Conservation (phyloP, 306 rosid species). For the Malus sieversii region DNA sequence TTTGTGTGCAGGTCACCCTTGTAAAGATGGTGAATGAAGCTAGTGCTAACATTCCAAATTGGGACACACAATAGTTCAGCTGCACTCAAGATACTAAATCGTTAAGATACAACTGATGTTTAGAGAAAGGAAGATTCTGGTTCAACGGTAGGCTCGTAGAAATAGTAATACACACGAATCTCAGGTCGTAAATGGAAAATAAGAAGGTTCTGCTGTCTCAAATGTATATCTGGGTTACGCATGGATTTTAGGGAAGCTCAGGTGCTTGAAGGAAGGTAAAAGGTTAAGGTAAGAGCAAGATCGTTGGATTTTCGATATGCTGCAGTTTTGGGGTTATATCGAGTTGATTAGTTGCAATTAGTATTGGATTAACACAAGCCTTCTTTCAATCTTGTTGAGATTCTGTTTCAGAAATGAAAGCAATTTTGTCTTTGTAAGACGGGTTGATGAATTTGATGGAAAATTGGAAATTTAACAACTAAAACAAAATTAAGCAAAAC, state of each 20-base stretch:
- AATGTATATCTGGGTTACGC: background rate
- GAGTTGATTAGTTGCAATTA: background rate
- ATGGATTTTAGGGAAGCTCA: background rate
- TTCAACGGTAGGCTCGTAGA: background rate
- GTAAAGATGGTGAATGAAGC: slow-evolving; percentile 92
- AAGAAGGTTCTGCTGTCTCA: background rate
- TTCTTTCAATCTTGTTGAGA: background rate
- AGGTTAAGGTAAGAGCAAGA: background rate
- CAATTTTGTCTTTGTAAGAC: background rate
- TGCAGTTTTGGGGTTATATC: background rate
- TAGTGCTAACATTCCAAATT: slow-evolving; percentile 63
- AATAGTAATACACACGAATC: background rate
- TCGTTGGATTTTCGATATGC: background rate
- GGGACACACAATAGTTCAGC: slow-evolving; percentile 44
- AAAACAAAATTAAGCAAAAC: background rate
- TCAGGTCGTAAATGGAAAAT: background rate
- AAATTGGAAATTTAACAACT: background rate
- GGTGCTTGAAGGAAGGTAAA: background rate
- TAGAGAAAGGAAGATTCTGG: background rate
- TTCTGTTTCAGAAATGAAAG: background rate
- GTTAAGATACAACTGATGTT: background rate
- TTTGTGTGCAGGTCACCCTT: slow-evolving; percentile 58
- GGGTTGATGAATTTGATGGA: background rate
- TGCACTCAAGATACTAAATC: background rate
- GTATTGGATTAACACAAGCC: background rate